Conservation (phyloP, 495 filamentous ascomycete species). For the Neurospora sp. region DNA sequence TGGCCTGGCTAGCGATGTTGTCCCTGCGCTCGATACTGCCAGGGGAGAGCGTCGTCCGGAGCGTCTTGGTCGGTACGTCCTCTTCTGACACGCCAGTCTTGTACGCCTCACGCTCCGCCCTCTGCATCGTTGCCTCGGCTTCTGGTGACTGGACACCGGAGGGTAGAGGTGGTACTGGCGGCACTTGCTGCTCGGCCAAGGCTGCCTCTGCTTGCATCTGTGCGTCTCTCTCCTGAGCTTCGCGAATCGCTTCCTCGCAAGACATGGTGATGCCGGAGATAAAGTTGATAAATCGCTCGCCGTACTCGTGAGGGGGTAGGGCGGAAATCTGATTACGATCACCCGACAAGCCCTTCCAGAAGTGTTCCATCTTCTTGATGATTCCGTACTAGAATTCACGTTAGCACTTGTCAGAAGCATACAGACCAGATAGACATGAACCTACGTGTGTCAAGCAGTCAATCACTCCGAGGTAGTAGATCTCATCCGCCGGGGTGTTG, state of each 20-base stretch:
- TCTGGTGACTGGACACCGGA: constrained; percentile 39
- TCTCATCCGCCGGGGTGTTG: constrained; percentile 72
- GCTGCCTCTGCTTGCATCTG: constrained; percentile 29
- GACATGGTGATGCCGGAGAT: constrained; percentile 86
- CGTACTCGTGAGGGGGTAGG: constrained; percentile 84
- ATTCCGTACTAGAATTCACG: constrained; percentile 58
- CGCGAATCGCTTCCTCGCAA: constrained; percentile 64
- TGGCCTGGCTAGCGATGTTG: constrained; percentile 40
- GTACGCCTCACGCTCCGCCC: constrained; percentile 24
- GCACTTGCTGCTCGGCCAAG: constrained; percentile 17
- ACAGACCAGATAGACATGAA: constrained; percentile 4
- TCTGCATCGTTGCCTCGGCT: constrained; percentile 22
- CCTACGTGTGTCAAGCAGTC: constrained; percentile 93
- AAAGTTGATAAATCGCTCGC: constrained; percentile 89
- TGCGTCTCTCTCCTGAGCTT: constrained; percentile 41
- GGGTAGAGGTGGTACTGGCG: constrained; percentile 27
- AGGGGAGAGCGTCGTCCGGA: constrained; percentile 38
- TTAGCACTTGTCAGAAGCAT: constrained; percentile 19
- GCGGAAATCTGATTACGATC: constrained; percentile 82
- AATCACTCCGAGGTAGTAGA: constrained; percentile 97
- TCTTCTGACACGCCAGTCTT: constrained; percentile 36
- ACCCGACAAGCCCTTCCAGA: constrained; percentile 82
- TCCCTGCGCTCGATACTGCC: constrained; percentile 44
- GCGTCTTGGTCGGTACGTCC: constrained; percentile 33
- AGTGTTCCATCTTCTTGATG: constrained; percentile 80